Evolutionary conservation across 805 yeast species (phyloP).

Genomic region (Lachancea lanzarotensis): DNA sequence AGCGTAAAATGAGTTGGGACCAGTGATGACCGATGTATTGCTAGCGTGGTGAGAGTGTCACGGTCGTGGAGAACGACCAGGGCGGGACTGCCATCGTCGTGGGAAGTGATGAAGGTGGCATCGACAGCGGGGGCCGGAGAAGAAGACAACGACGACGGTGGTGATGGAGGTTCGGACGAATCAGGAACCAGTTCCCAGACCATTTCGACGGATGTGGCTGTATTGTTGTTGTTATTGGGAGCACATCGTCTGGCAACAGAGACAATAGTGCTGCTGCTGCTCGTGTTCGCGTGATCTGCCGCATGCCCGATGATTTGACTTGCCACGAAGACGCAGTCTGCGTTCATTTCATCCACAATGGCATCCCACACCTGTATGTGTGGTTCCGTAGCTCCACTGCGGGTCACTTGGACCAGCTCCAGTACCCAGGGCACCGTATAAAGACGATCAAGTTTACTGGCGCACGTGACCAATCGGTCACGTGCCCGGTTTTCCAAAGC

Average conservation of each 20-base stretch:
- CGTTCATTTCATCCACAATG: background rate
- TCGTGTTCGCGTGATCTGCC: background rate
- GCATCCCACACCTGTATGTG: background rate
- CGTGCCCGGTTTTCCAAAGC: background rate
- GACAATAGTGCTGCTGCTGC: background rate
- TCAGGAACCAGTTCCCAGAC: background rate
- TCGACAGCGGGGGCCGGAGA: too few relatives aligned
- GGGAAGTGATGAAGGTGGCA: background rate
- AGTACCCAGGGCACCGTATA: constrained; percentile 4
- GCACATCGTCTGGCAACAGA: too few relatives aligned
- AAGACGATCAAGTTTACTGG: background rate
- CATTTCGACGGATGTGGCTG: background rate
- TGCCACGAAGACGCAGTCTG: background rate
- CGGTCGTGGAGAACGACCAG: background rate
- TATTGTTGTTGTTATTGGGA: background rate
- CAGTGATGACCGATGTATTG: background rate
- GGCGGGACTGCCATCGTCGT: background rate
- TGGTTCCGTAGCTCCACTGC: background rate
- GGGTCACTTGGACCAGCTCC: background rate
- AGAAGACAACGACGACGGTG: too few relatives aligned
- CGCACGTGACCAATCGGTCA: constrained; percentile 1
- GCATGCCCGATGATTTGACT: background rate
- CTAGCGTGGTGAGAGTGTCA: background rate
- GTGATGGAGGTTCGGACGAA: background rate
- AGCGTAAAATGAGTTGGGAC: background rate